Evolutionary conservation across 2,329 filamentous ascomycete species (phyloP).

Genomic region (Coleophoma cylindrospora): DNA sequence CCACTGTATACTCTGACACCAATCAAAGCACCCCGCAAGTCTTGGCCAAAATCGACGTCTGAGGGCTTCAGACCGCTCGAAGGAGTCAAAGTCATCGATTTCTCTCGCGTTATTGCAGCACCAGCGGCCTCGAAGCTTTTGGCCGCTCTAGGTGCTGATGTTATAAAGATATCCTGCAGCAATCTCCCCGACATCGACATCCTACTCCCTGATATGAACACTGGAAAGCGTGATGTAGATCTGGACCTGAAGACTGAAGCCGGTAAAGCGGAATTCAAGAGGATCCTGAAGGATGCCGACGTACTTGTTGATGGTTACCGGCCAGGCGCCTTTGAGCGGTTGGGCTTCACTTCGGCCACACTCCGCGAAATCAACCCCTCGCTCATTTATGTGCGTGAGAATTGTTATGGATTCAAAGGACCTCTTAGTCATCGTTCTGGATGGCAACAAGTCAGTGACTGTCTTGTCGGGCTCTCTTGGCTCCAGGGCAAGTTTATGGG

Average conservation of each 20-base stretch:
- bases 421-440: constrained; percentile 38
- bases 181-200: constrained; percentile 33
- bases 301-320: constrained; percentile 50
- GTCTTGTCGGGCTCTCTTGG: background rate
- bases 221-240: constrained; percentile 37
- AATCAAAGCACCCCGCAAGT: background rate
- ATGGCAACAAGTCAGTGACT: constrained; percentile 39
- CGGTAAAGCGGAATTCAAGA: constrained; percentile 32
- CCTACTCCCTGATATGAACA: constrained; percentile 24
- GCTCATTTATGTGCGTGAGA: constrained; percentile 42
- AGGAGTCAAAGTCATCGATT: constrained; percentile 27
- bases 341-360: constrained; percentile 32
- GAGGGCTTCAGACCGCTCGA: constrained; percentile 1
- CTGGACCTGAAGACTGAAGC: constrained; percentile 39
- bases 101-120: constrained; percentile 37
- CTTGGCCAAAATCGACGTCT: background rate
- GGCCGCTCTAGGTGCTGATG: constrained; percentile 37
- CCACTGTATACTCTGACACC: background rate
- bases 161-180: constrained; percentile 30
- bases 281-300: constrained; percentile 42
- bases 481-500: background rate
- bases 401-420: constrained; percentile 44
- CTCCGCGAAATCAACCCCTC: constrained; percentile 35
- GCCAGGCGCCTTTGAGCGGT: constrained; percentile 32
- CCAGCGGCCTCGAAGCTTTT: constrained; percentile 33